phyloP scores from a whole-genome alignment of 2,329 filamentous ascomycete genomes.

The Eutypella sp. region DNA sequence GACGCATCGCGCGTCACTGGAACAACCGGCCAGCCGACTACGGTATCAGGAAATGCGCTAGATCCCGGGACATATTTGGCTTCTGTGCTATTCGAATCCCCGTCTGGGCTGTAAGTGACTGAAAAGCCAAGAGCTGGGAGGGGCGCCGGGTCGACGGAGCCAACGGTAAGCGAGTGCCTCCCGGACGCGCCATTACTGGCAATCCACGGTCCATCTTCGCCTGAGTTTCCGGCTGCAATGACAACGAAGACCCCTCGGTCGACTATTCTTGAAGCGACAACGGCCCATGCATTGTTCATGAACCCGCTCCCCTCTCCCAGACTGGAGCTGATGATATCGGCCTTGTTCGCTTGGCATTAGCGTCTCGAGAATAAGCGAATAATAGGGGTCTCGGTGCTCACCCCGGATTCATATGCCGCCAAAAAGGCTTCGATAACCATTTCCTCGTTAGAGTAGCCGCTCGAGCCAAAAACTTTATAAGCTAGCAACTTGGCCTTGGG shows the following conservation, averaged over 20 bases:
- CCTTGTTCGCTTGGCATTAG: no score
- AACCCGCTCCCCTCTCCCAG: slow-evolving; percentile 17
- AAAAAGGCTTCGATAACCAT: slow-evolving; percentile 17
- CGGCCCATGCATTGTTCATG: slow-evolving; percentile 36
- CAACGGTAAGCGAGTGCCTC: slow-evolving; percentile 21
- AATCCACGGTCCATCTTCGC: slow-evolving; percentile 18
- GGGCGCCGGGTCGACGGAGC: slow-evolving; percentile 13
- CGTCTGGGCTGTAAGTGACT: slow-evolving; percentile 15
- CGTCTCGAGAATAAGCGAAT: no score
- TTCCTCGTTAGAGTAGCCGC: slow-evolving; percentile 18
- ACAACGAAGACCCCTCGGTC: slow-evolving; percentile 23
- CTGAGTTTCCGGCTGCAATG: slow-evolving; percentile 17
- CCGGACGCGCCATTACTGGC: slow-evolving; percentile 21
- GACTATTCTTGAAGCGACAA: slow-evolving; percentile 36
- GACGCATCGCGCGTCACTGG: slow-evolving; percentile 20
- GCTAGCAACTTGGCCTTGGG: slow-evolving; percentile 17
- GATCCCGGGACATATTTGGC: slow-evolving; percentile 18
- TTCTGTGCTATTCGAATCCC: slow-evolving; percentile 16
- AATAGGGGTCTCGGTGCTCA: slow-evolving; percentile 6
- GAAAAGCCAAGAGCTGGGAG: slow-evolving; percentile 16
- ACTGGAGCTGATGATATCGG: slow-evolving; percentile 20
- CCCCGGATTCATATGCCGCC: slow-evolving; percentile 18
- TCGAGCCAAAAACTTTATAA: slow-evolving; percentile 16
- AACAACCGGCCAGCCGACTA: slow-evolving; percentile 20
- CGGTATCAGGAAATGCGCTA: slow-evolving; percentile 16